Conservation (phyloP, 1,139 yeast genomes). For the Debaryomycetaceae sp. region DNA sequence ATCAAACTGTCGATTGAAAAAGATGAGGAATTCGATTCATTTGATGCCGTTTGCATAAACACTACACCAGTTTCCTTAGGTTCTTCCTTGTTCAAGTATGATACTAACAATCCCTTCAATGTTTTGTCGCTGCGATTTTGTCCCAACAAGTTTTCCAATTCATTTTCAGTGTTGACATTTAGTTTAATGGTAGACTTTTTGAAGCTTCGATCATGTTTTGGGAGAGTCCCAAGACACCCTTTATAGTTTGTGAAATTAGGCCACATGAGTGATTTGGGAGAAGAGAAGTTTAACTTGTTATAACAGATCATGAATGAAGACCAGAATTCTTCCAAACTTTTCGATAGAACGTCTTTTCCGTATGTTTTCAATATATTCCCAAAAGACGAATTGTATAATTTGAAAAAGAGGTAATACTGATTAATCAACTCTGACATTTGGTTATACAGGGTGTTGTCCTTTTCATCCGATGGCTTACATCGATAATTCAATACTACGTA, state of each 20-base stretch:
- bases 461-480: conserved; percentile 12
- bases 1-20: background rate
- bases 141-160: conserved; percentile 17
- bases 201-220: conserved; percentile 11
- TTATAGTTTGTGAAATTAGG: conserved; percentile 32
- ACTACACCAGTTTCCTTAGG: conserved; percentile 37
- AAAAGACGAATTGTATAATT: conserved; percentile 26
- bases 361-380: conserved; percentile 13
- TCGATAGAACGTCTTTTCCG: conserved; percentile 15
- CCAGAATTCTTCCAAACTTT: conserved; percentile 26
- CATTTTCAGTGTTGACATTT: conserved; percentile 12
- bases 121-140: conserved; percentile 3
- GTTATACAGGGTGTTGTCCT: conserved; percentile 20
- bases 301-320: conserved; percentile 23
- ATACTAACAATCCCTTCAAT: conserved; percentile 25
- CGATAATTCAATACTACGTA: conserved; percentile 27
- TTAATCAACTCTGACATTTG: conserved; percentile 25
- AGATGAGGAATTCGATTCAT: background rate
- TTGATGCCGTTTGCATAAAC: conserved; percentile 11
- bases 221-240: conserved; percentile 36
- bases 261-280: conserved; percentile 31
- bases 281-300: conserved; percentile 22
- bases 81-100: conserved; percentile 18
- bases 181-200: conserved; percentile 31
- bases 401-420: conserved; percentile 23